Percentiles rank a stretch among this genome's conserved stretches.
phyloP scores from a whole-genome alignment of 73 alveolate genomes.

The Paraurostyla sp. region DNA sequence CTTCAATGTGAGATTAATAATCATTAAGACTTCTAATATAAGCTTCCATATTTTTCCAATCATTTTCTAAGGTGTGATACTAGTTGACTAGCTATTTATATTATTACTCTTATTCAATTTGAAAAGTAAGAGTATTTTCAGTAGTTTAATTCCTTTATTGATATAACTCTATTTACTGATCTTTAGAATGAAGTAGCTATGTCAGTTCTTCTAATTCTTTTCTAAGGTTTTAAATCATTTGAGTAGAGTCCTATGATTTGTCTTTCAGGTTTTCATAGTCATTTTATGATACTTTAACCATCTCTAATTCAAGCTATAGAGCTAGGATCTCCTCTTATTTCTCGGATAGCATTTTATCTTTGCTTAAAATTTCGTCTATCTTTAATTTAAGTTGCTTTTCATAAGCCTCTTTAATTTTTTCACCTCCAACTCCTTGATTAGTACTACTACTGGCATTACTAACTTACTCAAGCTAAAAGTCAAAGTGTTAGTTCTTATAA shows the following conservation, averaged over 20 bases:
- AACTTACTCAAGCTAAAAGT: not conserved
- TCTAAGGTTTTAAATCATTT: not conserved
- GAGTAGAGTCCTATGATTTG: not conserved
- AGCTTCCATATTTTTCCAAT: conserved; percentile 40
- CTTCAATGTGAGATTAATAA: not conserved
- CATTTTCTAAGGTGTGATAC: not conserved
- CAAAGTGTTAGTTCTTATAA: conserved; percentile 2
- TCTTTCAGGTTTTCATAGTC: too few relatives aligned
- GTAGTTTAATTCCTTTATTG: conserved; percentile 10
- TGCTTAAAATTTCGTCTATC: not conserved
- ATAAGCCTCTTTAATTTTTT: conserved; percentile 27
- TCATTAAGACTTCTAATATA: conserved; percentile 6
- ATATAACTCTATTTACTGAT: not conserved
- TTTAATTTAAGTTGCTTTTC: not conserved
- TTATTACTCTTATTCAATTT: conserved; percentile 20
- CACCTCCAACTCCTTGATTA: not conserved
- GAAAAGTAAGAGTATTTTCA: not conserved
- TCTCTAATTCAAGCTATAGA: not conserved
- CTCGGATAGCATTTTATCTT: not conserved
- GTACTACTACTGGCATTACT: not conserved
- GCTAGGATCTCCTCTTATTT: not conserved
- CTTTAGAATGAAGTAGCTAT: not conserved
- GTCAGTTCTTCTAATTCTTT: not conserved
- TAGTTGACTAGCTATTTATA: conserved; percentile 1
- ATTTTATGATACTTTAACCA: too few relatives aligned